Evolutionary conservation across 257 asterid species (phyloP).

Genomic region (Cinchona pubescens): DNA sequence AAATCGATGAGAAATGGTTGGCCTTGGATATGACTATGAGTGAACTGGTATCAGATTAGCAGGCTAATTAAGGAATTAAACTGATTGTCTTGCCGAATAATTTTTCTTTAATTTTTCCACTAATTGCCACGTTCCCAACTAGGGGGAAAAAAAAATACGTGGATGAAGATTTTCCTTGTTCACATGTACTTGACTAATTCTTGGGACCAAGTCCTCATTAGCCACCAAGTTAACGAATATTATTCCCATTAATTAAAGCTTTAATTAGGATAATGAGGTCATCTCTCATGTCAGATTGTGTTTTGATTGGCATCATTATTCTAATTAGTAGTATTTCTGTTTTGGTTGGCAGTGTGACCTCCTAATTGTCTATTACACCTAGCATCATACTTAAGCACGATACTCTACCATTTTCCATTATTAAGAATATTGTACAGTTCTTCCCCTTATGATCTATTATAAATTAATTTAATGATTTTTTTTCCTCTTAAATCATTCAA

Average conservation of each 20-base stretch:
- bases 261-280: not conserved
- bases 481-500: no score
- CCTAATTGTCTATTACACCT: not conserved
- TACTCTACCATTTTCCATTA: no score
- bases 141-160: conserved; percentile 7
- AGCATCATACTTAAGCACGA: no score
- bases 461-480: no score
- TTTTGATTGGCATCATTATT: not conserved
- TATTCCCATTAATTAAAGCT: not conserved
- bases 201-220: not conserved
- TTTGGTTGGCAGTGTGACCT: not conserved
- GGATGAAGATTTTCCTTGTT: conserved; percentile 10
- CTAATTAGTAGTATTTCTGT: not conserved
- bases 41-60: no score
- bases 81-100: conserved; percentile 4
- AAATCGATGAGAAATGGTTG: no score
- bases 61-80: not conserved
- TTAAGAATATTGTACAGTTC: no score
- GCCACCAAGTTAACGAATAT: not conserved
- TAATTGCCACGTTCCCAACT: conserved; percentile 9
- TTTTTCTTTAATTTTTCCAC: not conserved
- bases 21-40: no score
- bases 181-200: not conserved
- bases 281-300: no score
- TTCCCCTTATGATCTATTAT: no score